Evolutionary conservation across 2,329 filamentous ascomycete genomes (phyloP), one percentile per base, ranked within the genome.

Genomic region (Penicillium janthinellum): DNA sequence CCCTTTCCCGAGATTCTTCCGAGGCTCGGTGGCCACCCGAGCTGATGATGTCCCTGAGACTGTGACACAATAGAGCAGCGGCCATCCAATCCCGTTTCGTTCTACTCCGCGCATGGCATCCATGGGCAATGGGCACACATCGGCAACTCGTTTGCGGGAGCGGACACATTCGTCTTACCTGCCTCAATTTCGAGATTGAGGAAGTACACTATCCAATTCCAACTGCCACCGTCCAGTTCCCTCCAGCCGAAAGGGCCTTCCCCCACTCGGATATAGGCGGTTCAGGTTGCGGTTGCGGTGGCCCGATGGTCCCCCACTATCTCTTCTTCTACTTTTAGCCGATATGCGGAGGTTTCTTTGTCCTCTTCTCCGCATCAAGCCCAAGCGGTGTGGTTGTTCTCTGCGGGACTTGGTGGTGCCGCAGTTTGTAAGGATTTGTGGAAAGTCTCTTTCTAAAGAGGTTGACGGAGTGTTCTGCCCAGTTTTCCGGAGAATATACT

Each of bases 311-410:
- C 61, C 61, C 54, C 44, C 58, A 56, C 37, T 50, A 39, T 38
- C 39, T 57, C 20, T 20, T 22, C 12, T 48, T 22, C 12, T 48
- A 14, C 38, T 41, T 35, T 56, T 48, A 54, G 54, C 59, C 57
- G 57, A 59, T 45, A 54, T 61, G 42, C 58, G 64, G 58, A 60
- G 54, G 58, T 62, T 58, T 49, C 39, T 38, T 38, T 44, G 17
- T 56, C 52, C 50, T 28, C 35, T 62, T 61, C 60, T 66, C 64
- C 65, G 60, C 64, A 62, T 31, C 28, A 31, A 31, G 28, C 28
- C 62, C 54, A 52, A 64, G 65, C 64, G 63, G 64, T 67, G 62
- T 64, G 57, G 37, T 57, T 47, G 25, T 44, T 42, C 44, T 25
- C 17, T 56, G 39, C 20, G 48, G 52, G 54, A 51, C 37, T 17